Percentiles rank a stretch among this genome's conserved stretches.
Conservation (phyloP, 73 alveolate genomes). For the Symbiodinium pilosum region DNA sequence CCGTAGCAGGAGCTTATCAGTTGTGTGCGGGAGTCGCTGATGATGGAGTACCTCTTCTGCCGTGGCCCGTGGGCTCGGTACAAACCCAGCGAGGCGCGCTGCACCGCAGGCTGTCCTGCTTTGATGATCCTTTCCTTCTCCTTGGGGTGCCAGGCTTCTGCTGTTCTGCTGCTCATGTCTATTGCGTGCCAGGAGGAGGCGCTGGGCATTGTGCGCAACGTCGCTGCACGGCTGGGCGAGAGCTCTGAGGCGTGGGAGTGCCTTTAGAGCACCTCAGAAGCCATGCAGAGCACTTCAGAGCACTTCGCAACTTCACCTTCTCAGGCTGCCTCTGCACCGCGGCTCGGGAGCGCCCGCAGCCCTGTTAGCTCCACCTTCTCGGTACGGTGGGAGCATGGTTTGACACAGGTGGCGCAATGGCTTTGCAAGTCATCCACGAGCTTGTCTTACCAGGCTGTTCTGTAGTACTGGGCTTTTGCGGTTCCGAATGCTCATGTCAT, state of each 20-base stretch:
- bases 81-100: constrained; percentile 28
- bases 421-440: constrained; percentile 82
- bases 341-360: neutral
- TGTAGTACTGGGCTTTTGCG: no score
- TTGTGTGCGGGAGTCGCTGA: constrained; percentile 63
- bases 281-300: neutral
- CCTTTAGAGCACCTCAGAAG: neutral
- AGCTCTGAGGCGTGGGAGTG: neutral
- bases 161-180: neutral
- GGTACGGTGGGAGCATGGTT: no score
- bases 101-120: neutral
- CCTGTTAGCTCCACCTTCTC: neutral
- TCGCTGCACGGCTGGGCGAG: constrained; percentile 44
- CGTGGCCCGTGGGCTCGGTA: constrained; percentile 44
- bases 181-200: constrained; percentile 28
- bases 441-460: constrained; percentile 28
- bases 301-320: neutral
- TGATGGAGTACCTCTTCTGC: constrained; percentile 67
- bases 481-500: no score
- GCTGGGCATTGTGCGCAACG: neutral
- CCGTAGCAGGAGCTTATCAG: constrained; percentile 28
- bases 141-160: neutral
- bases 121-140: neutral
- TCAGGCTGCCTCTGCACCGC: constrained; percentile 2
- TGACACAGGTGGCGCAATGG: constrained; percentile 70